Evolutionary conservation across 2,329 filamentous ascomycete species (phyloP), one percentile per base, ranked within the genome.

Genomic region (Fusarium newnesense): DNA sequence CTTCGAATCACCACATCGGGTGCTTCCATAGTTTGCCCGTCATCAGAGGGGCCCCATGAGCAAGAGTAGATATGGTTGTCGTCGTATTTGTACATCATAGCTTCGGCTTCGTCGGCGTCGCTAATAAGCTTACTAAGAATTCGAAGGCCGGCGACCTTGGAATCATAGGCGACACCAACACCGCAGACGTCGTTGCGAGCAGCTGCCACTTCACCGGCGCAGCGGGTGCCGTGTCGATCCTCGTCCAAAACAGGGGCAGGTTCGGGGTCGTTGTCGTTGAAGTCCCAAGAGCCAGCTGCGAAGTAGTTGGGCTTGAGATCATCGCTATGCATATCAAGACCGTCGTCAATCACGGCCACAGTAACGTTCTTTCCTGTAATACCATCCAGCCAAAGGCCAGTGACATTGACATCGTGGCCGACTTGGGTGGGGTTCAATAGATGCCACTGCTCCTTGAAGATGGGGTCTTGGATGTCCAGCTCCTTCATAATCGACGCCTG

Each of bases 31-130:
- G 94, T 95, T 69, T 88, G 87, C 50, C 96, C 96, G 80, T 98
- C 95, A 78, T 99, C 96, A 0, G 95, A 94, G 13, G 96, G 96
- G 2, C 96, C 96, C 96, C 96, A 99, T 1, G 96, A 99, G 84
- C 96, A 99, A 2, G 96, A 99, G 84, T 98, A 99, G 67, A 99
- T 98, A 68, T 98, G 91, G 80, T 98, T 99, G 69, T 96, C 87
- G 78, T 98, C 91, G 78, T 91, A 96, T 70, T 93, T 93, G 84
- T 96, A 98, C 82, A 97, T 98, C 87, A 99, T 91, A 28, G 96
- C 94, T 36, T 92, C 87, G 30, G 96, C 95, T 83, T 99, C 96
- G 78, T 99, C 96, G 34, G 93, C 92, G 80, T 99, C 96, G 57
- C 92, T 93, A 73, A 99, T 98, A 54, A 94, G 86, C 79, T 95